Percentiles rank a stretch among this genome's conserved stretches.
phyloP scores from a whole-genome alignment of 2,329 filamentous ascomycete genomes.

The Diaporthe helianthi region DNA sequence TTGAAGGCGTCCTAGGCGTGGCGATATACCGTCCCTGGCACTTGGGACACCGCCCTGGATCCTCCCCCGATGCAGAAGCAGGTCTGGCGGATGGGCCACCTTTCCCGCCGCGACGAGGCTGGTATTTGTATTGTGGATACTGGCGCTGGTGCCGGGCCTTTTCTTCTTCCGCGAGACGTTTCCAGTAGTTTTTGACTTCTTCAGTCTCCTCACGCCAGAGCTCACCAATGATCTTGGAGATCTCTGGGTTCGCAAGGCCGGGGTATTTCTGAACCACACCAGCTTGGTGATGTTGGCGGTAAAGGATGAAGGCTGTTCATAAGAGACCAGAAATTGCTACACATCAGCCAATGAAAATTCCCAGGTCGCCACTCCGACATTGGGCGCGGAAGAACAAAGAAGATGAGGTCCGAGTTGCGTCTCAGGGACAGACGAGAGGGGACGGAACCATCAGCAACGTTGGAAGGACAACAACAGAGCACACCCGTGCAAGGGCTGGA shows the following conservation, averaged over 20 bases:
- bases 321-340: constrained; percentile 17
- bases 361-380: constrained; percentile 15
- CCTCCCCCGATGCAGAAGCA: constrained; percentile 50
- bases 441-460: not conserved
- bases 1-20: constrained; percentile 65
- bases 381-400: constrained; percentile 34
- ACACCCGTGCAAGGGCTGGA: constrained; percentile 30
- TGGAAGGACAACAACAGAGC: constrained; percentile 32
- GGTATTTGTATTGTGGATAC: constrained; percentile 94
- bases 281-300: constrained; percentile 90
- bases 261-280: constrained; percentile 82
- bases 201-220: constrained; percentile 84
- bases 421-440: constrained; percentile 34
- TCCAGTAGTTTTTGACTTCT: constrained; percentile 84
- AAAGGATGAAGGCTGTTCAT: constrained; percentile 88
- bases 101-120: constrained; percentile 73
- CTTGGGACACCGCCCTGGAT: constrained; percentile 69
- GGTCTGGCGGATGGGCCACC: constrained; percentile 39
- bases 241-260: constrained; percentile 92
- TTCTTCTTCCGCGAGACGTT: constrained; percentile 88
- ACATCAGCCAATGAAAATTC: constrained; percentile 20
- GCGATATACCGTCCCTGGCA: constrained; percentile 74
- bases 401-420: constrained; percentile 31
- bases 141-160: constrained; percentile 87
- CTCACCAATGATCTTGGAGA: constrained; percentile 95